phyloP scores from a whole-genome alignment of 2,329 filamentous ascomycete species.

The Alternaria alternata region DNA sequence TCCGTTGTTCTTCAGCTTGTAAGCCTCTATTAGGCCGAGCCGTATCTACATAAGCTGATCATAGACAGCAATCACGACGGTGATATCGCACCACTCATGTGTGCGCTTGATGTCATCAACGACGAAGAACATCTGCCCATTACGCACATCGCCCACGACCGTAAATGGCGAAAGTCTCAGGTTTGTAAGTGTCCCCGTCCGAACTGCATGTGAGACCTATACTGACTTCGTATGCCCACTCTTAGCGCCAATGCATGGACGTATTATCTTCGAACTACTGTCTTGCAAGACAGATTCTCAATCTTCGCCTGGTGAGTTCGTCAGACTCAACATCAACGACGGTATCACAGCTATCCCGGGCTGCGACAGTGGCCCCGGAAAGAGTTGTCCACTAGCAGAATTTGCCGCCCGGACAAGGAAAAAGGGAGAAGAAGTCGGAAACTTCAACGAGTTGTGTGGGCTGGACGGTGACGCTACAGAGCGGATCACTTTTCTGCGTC shows the following conservation, averaged over 20 bases:
- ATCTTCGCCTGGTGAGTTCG: conserved; percentile 40
- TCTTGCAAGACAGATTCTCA: conserved; percentile 39
- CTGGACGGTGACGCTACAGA: conserved; percentile 52
- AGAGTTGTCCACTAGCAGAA: conserved; percentile 56
- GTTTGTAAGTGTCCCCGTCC: too few species aligned
- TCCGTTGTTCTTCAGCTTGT: conserved; percentile 66
- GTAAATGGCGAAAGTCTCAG: conserved; percentile 64
- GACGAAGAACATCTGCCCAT: conserved; percentile 57
- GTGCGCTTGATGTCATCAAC: conserved; percentile 52
- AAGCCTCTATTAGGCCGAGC: conserved; percentile 6
- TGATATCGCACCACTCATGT: conserved; percentile 54
- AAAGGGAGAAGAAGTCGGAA: conserved; percentile 55
- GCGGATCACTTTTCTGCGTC: conserved; percentile 60
- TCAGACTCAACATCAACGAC: conserved; percentile 67
- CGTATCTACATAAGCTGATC: background rate
- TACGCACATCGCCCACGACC: conserved; percentile 53
- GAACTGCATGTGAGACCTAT: background rate
- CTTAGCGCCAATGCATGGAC: conserved; percentile 65
- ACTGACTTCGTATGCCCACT: background rate
- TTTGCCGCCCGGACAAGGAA: conserved; percentile 54
- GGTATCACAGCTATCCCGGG: conserved; percentile 60
- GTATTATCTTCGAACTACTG: conserved; percentile 63
- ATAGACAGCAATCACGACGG: background rate
- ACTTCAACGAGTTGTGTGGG: conserved; percentile 60
- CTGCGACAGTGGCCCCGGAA: conserved; percentile 58